phyloP scores from a whole-genome alignment of 768 basidiomycete species.

The Trichaptum fuscoviolaceum region DNA sequence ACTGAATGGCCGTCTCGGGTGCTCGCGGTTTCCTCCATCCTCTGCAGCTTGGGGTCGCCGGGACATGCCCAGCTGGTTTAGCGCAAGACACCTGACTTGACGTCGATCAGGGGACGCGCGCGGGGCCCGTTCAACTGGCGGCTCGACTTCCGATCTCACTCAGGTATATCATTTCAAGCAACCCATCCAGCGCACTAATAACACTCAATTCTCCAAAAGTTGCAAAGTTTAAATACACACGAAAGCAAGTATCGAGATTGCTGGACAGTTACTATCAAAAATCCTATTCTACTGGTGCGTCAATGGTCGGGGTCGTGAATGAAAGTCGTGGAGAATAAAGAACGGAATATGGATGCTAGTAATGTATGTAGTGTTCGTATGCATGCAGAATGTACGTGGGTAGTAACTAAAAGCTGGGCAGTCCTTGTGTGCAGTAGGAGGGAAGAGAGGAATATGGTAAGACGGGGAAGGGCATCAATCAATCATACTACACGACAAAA shows the following conservation, averaged over 20 bases:
- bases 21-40: not conserved
- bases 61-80: too few species aligned
- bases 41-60: not conserved
- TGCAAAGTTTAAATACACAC: not conserved
- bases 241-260: not conserved
- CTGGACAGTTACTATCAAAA: not conserved
- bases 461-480: not conserved
- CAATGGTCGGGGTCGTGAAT: not conserved
- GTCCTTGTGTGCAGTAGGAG: not conserved
- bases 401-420: too few species aligned
- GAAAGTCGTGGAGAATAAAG: not conserved
- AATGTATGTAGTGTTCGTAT: not conserved
- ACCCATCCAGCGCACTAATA: not conserved
- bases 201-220: not conserved
- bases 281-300: not conserved
- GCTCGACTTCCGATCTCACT: not conserved
- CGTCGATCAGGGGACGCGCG: not conserved
- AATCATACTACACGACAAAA: not conserved
- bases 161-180: not conserved
- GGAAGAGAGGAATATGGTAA: not conserved
- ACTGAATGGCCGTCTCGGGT: conserved; percentile 1
- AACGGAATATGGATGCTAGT: not conserved
- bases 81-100: not conserved
- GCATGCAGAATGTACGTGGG: not conserved
- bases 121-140: too few species aligned